phyloP scores from a whole-genome alignment of 2,329 filamentous ascomycete species.

The Colletotrichum lini region DNA sequence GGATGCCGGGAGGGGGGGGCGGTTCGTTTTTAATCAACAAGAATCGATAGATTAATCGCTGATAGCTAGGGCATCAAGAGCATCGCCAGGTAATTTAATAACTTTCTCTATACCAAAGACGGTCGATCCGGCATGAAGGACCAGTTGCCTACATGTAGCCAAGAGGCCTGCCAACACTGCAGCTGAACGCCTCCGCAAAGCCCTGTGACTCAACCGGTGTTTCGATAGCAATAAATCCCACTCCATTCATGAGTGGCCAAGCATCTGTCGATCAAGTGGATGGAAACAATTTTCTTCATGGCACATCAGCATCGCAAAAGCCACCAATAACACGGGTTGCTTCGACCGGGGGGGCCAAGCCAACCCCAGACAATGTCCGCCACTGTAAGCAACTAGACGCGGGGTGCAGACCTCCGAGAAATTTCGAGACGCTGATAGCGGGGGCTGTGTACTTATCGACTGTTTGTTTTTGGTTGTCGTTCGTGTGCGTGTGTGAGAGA shows the following conservation, averaged over 20 bases:
- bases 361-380: slow-evolving; percentile 13
- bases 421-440: neutral
- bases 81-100: too few relatives aligned
- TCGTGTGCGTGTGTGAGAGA: too few relatives aligned
- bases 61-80: neutral
- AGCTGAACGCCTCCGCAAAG: neutral
- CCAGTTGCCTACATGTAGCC: neutral
- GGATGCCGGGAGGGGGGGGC: neutral
- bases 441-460: neutral
- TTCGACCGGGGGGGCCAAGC: slow-evolving; percentile 21
- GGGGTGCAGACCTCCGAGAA: slow-evolving; percentile 28
- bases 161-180: neutral
- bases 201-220: neutral
- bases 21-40: too few relatives aligned
- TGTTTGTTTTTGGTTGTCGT: too few relatives aligned
- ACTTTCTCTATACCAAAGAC: neutral
- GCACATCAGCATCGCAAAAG: slow-evolving; percentile 19
- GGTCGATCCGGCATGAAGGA: neutral
- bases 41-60: too few relatives aligned
- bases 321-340: slow-evolving; percentile 21
- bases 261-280: slow-evolving; percentile 6
- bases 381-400: neutral
- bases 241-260: too few relatives aligned
- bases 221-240: too few relatives aligned
- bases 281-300: slow-evolving; percentile 19